Evolutionary conservation across 768 basidiomycete species (phyloP).

Genomic region (Pholiota conissans): DNA sequence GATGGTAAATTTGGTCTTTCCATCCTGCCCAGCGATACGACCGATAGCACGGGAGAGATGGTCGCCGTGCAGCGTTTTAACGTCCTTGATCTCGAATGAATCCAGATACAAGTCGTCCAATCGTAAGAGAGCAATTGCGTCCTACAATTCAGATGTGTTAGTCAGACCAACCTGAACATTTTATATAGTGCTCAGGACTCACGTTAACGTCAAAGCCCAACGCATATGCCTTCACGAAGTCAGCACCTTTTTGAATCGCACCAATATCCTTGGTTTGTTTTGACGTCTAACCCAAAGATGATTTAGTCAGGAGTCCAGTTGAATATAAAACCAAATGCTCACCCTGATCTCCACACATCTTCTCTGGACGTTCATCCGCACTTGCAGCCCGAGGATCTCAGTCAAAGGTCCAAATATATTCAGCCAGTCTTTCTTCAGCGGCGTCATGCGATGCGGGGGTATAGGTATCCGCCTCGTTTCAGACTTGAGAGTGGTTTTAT

Average conservation of each 20-base stretch:
- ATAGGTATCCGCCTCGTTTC: conserved; percentile 90
- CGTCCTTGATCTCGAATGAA: conserved; percentile 98
- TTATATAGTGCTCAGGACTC: conserved; percentile 8
- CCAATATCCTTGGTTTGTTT: conserved; percentile 93
- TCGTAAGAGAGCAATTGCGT: conserved; percentile 92
- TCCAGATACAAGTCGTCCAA: conserved; percentile 98
- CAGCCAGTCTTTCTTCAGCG: conserved; percentile 94
- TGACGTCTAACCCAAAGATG: conserved; percentile 63
- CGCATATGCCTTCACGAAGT: conserved; percentile 94
- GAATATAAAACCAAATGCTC: conserved; percentile 27
- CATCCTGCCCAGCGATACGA: conserved; percentile 98
- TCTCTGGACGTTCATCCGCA: conserved; percentile 93
- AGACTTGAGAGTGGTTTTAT: conserved; percentile 61
- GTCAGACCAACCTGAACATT: not conserved
- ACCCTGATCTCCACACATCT: conserved; percentile 93
- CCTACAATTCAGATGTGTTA: conserved; percentile 57
- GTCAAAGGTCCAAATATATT: conserved; percentile 94
- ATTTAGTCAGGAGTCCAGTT: not conserved
- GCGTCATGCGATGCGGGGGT: conserved; percentile 97
- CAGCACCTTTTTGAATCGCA: conserved; percentile 93
- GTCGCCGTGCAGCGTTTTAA: conserved; percentile 96
- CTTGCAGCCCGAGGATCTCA: conserved; percentile 92
- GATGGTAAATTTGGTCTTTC: conserved; percentile 98
- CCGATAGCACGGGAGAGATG: conserved; percentile 98
- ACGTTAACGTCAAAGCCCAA: conserved; percentile 96